Evolutionary conservation across 257 asterid species (phyloP), one percentile per base, ranked within the genome.

Genomic region (Rehmannia glutinosa): DNA sequence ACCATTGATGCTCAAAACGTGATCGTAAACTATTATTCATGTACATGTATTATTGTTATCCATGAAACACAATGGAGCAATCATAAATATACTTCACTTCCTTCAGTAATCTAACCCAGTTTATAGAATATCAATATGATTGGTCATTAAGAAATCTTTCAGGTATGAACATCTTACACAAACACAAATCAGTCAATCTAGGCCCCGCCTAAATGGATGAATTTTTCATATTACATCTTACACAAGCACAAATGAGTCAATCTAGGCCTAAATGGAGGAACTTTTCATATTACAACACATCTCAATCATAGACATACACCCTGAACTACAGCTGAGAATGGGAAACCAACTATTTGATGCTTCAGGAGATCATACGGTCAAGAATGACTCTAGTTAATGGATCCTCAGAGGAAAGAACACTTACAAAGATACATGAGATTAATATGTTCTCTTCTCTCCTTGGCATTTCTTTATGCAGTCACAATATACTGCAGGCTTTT

Each of bases 401-500:
- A 55, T 52, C 53, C 49, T 54, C 43, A 23, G 35, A 43, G 35
- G 62, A 42, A 28, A 30, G 36, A 15, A 32, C 46, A 58, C 36
- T 21, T 24, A 32, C 38, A 12, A 42, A 16, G 42, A 42, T 63
- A 64, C 24, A 52, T 25, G 38, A 39, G 59, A n/a, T 45, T 24
- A 23, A 39, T 11, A 57, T 35, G 46, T 28, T 32, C 17, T 68
- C 54, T 61, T 35, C 55, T 16, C 59, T 52, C 19, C 23, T 52
- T 45, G 54, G 54, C 33, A 30, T 60, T 64, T 21, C 35, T 27
- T 45, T 49, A n/a, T n/a, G n/a, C n/a, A n/a, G n/a, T n/a, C n/a
- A 83, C 78, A 86, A 60, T 66, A 85, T 83, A 38, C 79, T 75
- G 82, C 93, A 83, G 60, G 70, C 90, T 19, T 64, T 84, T 51